Base-by-base conservation (phyloP, 108 stramenopile species). In the Nitzschia sp. region DNA sequence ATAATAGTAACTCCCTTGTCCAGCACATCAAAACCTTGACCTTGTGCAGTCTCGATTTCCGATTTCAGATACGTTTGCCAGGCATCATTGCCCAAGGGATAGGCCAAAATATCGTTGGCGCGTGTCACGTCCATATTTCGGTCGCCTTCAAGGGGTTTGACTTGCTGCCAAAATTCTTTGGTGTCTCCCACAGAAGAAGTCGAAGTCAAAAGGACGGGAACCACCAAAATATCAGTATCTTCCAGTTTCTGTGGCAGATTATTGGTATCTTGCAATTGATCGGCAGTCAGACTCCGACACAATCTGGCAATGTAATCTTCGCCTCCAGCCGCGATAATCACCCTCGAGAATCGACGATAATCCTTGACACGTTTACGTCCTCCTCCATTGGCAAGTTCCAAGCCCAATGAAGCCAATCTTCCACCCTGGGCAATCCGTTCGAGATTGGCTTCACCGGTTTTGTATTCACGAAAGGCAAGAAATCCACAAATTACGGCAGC, bases 1-100 rank as follows among this genome's bases (percentile, higher is more conserved):
- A 75, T 75, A 35, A 94, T 77, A 0, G 83, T 89, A 31, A 94
- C 63, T 24, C 92, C 92, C 67, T 91, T 91, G 15, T 74, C 58
- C 42, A 89, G 46, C 0, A 91, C 88, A 75, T 91, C 87, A 71
- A 91, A 94, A 38, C 93, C 93, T 74, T 94, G 93, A 9, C 64
- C 46, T 46, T 55, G 21, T 0, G 90, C 90, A 21, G 93, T 94
- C 32, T 86, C 67, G 32, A 94, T 76, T 28, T 94, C 93, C 15
- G 74, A 61, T 48, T 85, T 59, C 34, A 94, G 34, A 51, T 89
- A 89, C 23, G 85, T 83, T 15, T 70, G 57, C 93, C 93, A 94
- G 21, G 78, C 72, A n/a, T 32, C 59, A 17, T 68, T 59, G 0
- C 79, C 86, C 27, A 29, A 13, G 1, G 93, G 93, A 70, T 82